phyloP scores from a whole-genome alignment of 2,329 filamentous ascomycete species.

The Alternaria ventricosa region DNA sequence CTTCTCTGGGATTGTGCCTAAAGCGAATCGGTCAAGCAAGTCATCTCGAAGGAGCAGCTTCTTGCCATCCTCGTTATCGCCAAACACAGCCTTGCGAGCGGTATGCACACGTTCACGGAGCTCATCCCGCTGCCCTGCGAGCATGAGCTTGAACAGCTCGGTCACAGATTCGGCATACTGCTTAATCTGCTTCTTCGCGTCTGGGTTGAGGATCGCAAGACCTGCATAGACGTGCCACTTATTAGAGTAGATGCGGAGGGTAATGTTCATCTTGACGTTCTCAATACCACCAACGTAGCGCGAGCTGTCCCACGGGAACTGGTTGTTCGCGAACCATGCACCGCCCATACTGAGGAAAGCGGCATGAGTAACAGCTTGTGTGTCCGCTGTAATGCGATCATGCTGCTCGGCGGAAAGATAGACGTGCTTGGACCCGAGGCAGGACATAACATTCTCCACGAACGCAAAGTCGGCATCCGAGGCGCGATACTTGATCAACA shows the following conservation, averaged over 20 bases:
- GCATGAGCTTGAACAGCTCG: conserved; percentile 95
- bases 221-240: conserved; percentile 99
- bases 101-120: conserved; percentile 77
- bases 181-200: conserved; percentile 87
- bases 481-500: conserved; percentile 91
- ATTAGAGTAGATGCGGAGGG: conserved; percentile 94
- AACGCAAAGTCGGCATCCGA: conserved; percentile 76
- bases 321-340: conserved; percentile 91
- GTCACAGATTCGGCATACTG: conserved; percentile 94
- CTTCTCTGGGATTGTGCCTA: conserved; percentile 72
- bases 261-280: conserved; percentile 99
- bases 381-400: conserved; percentile 97
- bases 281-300: conserved; percentile 97
- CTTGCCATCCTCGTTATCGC: conserved; percentile 60
- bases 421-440: conserved; percentile 84
- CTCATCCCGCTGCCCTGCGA: conserved; percentile 79
- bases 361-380: conserved; percentile 95
- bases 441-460: conserved; percentile 81
- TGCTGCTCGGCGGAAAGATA: conserved; percentile 86
- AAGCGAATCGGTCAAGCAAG: conserved; percentile 85
- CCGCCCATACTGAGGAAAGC: conserved; percentile 97
- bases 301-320: conserved; percentile 97
- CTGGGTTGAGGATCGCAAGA: conserved; percentile 93
- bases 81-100: conserved; percentile 76
- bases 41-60: conserved; percentile 78